These are phyloP conservation scores for Geranium incanum DNA, from an alignment of 441 rosid genomes.

Conservation along the genomic window DNA sequence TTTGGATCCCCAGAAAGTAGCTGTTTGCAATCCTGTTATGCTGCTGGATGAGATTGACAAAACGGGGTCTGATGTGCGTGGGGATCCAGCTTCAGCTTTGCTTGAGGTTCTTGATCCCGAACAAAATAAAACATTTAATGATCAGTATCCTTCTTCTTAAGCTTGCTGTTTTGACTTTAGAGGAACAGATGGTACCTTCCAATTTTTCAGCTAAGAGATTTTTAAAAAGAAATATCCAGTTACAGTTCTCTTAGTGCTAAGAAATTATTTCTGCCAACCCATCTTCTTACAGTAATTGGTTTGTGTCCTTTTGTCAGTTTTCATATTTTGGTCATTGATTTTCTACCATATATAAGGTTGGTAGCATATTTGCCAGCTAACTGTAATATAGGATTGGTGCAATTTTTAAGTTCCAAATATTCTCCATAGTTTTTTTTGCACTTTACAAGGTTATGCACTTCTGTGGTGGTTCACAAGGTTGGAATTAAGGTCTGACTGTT, in stretches of 20 bases:
- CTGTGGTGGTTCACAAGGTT: background rate
- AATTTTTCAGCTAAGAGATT: background rate
- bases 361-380: background rate
- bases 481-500: slow-evolving; percentile 6
- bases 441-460: background rate
- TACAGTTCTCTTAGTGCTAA: background rate
- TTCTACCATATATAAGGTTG: background rate
- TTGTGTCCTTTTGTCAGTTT: background rate
- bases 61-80: slow-evolving; percentile 96
- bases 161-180: slow-evolving; percentile 16
- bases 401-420: background rate
- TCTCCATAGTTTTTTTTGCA: background rate
- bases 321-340: background rate
- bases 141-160: slow-evolving; percentile 76
- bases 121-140: slow-evolving; percentile 87
- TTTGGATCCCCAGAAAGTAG: slow-evolving; percentile 62
- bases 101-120: slow-evolving; percentile 99
- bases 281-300: background rate
- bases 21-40: slow-evolving; percentile 96
- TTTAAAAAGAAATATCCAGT: background rate
- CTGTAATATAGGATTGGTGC: background rate
- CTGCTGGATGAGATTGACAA: slow-evolving; percentile 97
- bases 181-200: background rate
- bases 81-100: slow-evolving; percentile 98
- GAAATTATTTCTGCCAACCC: background rate